Evolutionary conservation across 140 eudicot genomes (phyloP), one percentile per base, ranked within the genome.

Genomic region (Flaveria floridana): DNA sequence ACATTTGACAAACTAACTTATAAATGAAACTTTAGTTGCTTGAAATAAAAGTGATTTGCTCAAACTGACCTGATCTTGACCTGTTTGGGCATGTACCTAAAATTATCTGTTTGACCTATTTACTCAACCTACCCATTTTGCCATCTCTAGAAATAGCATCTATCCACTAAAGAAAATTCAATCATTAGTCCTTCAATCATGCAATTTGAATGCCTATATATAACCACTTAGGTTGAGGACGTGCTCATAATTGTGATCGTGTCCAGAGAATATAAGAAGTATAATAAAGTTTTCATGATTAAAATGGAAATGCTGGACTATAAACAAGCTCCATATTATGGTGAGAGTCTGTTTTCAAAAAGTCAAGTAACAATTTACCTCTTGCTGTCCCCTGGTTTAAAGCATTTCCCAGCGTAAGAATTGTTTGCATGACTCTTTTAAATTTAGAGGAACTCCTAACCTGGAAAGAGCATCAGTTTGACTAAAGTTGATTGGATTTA

Each of bases 381-480:
- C 84, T 72, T 75, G 89, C 86, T 28, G 86, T 85, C 14, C 86
- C 89, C 76, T 82, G 89, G 65, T 85, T 85, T 71, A 82, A 62
- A 41, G 86, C 86, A 68, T 85, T 85, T 65, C 89, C 86, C 6
- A 85, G 56, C 16, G 84, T 65, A 73, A 82, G 89, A 66, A 85
- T 79, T 51, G 82, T 85, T 80, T 85, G 89, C 89, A 82, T 85
- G 30, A 85, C 79, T 75, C 82, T 62, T 68, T 75, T 81, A 37
- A 83, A 73, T 57, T 83, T 90, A 51, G 58, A 58, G 13, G 98
- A 93, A 65, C 84, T 96, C 74, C 87, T 87, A 6, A 93, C 98
- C 98, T 93, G 79, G 48, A 37, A 50, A 18, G 70, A 76, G 42
- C 74, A 76, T 52, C 58, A 66, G 5, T 64, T 64, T n/a, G 6